Evolutionary conservation across 164 flowering plant species (phyloP), one percentile per base, ranked within the genome.

Genomic region (Amborella trichopoda): DNA sequence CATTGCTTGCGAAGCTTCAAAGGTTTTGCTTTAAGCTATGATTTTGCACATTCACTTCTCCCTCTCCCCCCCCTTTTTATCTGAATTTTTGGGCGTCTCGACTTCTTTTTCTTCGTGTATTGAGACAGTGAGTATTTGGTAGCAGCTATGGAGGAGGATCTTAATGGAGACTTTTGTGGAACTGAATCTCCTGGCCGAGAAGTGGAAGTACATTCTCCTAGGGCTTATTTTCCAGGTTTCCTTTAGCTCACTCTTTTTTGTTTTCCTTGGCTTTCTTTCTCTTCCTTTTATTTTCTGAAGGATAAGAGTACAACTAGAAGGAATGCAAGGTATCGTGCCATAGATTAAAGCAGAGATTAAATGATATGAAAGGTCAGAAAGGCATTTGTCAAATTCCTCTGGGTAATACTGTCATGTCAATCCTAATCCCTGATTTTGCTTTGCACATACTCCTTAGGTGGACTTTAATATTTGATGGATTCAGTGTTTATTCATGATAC

Each of bases 1-100:
- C 79, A 74, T 86, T 69, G 78, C 86, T 68, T 90, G 97, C 63
- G 90, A 85, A 66, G 75, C 83, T 61, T 80, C 97, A 4, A 90
- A 89, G 97, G 97, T 88, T 58, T 49, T 37, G 30, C 18, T 50
- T 17, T 50, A 9, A 12, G n/a, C 8, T 17, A 25, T 19, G 26
- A 17, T 44, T 36, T 16, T 44, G 34, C 12, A 4, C 23, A 32
- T 2, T 13, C n/a, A n/a, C 36, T 10, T 24, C 42, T 44, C 14
- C 37, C 6, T 18, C 8, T 40, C 28, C 30, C 14, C 22, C 25
- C 6, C 10, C 22, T 44, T 21, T 26, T 27, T 3, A 2, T 50
- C 26, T 33, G 5, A 9, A 56, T 23, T 37, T 17, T 40, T 38
- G 24, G 16, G 21, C 44, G 14, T 37, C 30, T 17, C 23, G 6